Conservation (phyloP, 495 filamentous ascomycete genomes). For the Lichenothelia convexa region DNA sequence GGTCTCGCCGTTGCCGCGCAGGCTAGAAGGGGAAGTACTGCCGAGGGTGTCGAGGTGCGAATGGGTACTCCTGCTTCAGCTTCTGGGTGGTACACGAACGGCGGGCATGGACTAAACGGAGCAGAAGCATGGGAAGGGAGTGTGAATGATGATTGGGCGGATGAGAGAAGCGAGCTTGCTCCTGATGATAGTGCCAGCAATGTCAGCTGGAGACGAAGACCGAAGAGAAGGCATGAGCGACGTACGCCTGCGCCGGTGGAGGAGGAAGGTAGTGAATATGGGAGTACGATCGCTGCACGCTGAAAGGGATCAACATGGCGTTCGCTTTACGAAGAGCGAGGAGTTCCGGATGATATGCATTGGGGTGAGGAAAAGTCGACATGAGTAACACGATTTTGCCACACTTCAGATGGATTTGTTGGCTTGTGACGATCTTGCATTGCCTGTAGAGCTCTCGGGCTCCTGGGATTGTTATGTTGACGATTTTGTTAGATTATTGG, state of each 20-base stretch:
- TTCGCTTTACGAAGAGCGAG: too few relatives aligned
- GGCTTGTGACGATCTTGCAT: too few relatives aligned
- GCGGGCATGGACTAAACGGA: conserved; percentile 10
- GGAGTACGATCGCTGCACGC: too few relatives aligned
- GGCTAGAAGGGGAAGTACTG: conserved; percentile 38
- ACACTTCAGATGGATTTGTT: too few relatives aligned
- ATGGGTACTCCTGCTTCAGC: conserved; percentile 36
- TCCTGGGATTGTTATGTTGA: too few relatives aligned
- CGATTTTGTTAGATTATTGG: too few relatives aligned
- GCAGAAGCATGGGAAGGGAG: conserved; percentile 30
- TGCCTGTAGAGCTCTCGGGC: too few relatives aligned
- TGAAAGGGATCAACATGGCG: too few relatives aligned
- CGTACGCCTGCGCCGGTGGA: conserved; percentile 70
- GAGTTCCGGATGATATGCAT: too few relatives aligned
- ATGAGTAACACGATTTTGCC: too few relatives aligned
- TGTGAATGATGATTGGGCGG: conserved; percentile 42
- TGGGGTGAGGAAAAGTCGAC: too few relatives aligned
- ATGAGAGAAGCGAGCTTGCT: conserved; percentile 45
- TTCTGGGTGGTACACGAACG: conserved; percentile 16
- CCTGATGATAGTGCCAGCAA: conserved; percentile 68
- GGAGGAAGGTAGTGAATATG: conserved; percentile 49
- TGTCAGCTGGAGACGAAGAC: conserved; percentile 56
- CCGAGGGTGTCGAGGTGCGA: conserved; percentile 27
- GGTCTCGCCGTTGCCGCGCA: conserved; percentile 65
- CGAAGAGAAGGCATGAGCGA: conserved; percentile 52